Evolutionary conservation across 345 rosid genomes (phyloP).

Genomic region (Limnanthes douglasii): DNA sequence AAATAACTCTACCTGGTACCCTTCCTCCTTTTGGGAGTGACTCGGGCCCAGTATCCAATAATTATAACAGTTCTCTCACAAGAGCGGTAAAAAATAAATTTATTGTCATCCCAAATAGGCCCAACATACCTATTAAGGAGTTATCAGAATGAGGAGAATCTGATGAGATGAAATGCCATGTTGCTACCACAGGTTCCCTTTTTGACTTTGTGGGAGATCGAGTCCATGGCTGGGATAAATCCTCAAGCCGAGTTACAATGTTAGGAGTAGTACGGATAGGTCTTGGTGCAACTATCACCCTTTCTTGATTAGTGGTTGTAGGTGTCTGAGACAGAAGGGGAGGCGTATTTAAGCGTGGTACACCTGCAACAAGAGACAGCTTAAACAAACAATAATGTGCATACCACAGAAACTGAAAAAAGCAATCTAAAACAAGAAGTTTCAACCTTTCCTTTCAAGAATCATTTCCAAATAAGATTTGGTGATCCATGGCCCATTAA

Average conservation of each 20-base stretch:
- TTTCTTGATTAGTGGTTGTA: slow-evolving; percentile 38
- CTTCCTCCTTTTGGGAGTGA: too few species aligned
- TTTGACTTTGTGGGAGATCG: slow-evolving; percentile 97
- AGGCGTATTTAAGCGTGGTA: slow-evolving; percentile 92
- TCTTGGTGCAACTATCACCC: slow-evolving; percentile 68
- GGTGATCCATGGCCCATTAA: slow-evolving; percentile 85
- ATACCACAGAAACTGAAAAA: not conserved
- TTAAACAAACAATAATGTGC: slow-evolving; percentile 12
- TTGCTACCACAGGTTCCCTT: slow-evolving; percentile 80
- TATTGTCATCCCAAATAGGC: slow-evolving; percentile 10
- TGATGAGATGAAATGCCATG: slow-evolving; percentile 52
- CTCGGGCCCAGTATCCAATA: too few species aligned
- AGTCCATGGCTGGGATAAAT: slow-evolving; percentile 97
- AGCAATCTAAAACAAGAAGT: slow-evolving; percentile 3
- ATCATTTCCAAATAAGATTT: slow-evolving; percentile 93
- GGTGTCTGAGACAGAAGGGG: slow-evolving; percentile 50
- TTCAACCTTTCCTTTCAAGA: slow-evolving; percentile 79
- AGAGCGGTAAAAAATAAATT: not conserved
- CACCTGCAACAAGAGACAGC: slow-evolving; percentile 44
- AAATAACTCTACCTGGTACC: too few species aligned
- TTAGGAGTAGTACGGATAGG: slow-evolving; percentile 81
- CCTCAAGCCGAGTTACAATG: slow-evolving; percentile 68
- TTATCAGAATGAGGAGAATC: slow-evolving; percentile 37
- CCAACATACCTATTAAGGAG: slow-evolving; percentile 45
- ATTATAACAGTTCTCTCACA: too few species aligned